phyloP scores from a whole-genome alignment of 2,329 filamentous ascomycete genomes.

The Penicillium hesseltinei region DNA sequence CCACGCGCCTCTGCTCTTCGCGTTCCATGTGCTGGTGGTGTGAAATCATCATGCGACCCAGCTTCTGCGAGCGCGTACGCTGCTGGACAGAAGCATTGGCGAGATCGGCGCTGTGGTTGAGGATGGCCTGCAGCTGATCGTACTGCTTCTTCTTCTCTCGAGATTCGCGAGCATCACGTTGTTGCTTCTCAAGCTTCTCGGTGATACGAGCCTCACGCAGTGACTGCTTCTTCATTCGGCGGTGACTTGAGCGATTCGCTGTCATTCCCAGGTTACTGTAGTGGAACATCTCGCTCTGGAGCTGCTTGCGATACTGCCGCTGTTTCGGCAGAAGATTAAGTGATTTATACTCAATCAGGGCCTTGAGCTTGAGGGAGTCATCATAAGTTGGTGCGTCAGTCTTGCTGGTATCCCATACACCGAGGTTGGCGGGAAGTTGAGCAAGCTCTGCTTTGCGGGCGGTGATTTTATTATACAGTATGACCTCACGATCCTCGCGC shows the following conservation, averaged over 20 bases:
- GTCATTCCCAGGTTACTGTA: conserved; percentile 97
- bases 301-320: conserved; percentile 76
- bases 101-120: conserved; percentile 77
- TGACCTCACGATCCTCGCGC: conserved; percentile 80
- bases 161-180: conserved; percentile 90
- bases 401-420: conserved; percentile 75
- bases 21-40: conserved; percentile 98
- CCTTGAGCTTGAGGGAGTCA: conserved; percentile 80
- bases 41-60: conserved; percentile 81
- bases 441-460: conserved; percentile 82
- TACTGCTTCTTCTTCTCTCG: conserved; percentile 97
- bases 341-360: conserved; percentile 93
- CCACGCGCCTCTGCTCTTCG: conserved; percentile 97
- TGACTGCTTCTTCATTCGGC: conserved; percentile 95
- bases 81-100: conserved; percentile 65
- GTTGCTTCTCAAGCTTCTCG: conserved; percentile 98
- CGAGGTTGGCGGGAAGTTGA: conserved; percentile 77
- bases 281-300: conserved; percentile 88
- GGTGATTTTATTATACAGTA: conserved; percentile 86
- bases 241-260: conserved; percentile 85
- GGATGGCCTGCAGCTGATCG: conserved; percentile 85
- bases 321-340: conserved; percentile 86
- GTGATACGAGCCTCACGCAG: conserved; percentile 93
- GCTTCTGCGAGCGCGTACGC: conserved; percentile 74
- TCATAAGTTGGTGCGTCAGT: conserved; percentile 69